Conservation (phyloP, 1,139 yeast genomes). For the Pichia inconspicua region DNA sequence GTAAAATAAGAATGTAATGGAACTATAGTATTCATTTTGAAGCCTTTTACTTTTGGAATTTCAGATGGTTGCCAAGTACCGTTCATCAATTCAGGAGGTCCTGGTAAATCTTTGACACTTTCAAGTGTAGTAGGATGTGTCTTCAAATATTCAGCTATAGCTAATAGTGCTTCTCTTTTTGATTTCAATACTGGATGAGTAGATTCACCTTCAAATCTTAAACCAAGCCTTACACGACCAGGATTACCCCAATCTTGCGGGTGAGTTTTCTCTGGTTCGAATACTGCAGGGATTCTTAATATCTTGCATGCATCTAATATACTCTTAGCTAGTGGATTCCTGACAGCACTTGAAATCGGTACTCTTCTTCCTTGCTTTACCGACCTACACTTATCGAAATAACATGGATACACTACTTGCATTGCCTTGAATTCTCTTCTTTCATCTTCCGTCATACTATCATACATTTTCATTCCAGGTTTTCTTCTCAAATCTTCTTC, state of each 20-base stretch:
- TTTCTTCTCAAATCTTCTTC: neutral
- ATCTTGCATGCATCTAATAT: constrained; percentile 57
- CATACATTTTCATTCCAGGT: constrained; percentile 10
- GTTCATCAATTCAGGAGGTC: constrained; percentile 41
- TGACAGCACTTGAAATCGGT: constrained; percentile 56
- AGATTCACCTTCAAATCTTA: constrained; percentile 42
- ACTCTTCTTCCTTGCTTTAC: constrained; percentile 83
- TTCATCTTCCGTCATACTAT: constrained; percentile 33
- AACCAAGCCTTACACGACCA: constrained; percentile 76
- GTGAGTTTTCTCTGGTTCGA: constrained; percentile 79
- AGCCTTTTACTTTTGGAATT: constrained; percentile 75
- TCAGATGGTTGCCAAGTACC: constrained; percentile 47
- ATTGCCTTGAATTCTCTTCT: constrained; percentile 55
- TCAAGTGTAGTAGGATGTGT: constrained; percentile 63
- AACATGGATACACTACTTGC: constrained; percentile 82
- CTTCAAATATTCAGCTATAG: constrained; percentile 55
- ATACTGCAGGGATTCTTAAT: constrained; percentile 46
- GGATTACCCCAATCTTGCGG: constrained; percentile 98
- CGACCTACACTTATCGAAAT: constrained; percentile 73
- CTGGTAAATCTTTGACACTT: constrained; percentile 56
- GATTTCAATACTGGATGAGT: constrained; percentile 36
- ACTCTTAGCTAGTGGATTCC: constrained; percentile 79
- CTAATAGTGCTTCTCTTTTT: constrained; percentile 60
- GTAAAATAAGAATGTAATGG: constrained; percentile 78
- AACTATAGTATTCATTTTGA: constrained; percentile 75